Base-by-base conservation (phyloP, 2,329 filamentous ascomycete genomes). In the Dryadomyces quercus-mongolicae region DNA sequence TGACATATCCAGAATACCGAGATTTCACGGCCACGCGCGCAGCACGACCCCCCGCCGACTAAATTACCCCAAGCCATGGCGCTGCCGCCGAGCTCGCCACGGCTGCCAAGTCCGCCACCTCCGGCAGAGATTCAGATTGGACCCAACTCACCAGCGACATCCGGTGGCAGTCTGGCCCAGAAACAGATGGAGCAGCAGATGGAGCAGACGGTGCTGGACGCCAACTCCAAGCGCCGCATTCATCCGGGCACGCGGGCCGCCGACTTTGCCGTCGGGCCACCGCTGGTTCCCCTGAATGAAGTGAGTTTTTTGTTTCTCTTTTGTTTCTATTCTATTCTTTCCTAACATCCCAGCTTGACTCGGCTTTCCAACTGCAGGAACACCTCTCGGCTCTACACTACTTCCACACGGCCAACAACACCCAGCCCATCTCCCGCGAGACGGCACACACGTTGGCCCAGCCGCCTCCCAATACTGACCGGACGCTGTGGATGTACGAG, bases 301-400 rank as follows among this genome's bases (percentile, higher is more conserved):
- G 90, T 94, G 67, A 60, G 78, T 68, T 5, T 13, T n/a, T 16
- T 16, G 6, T 43, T 43, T n/a, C 42, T 16, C 6, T n/a, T n/a
- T 10, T 44, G 15, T 44, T 10, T 16, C n/a, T 44, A 10, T 44
- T 44, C 16, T 44, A 10, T 5, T 44, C 42, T n/a, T n/a, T 10
- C 20, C 47, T 54, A 13, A 46, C 42, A 22, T 13, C 46, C 54
- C 67, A 96, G 88, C 89, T 98, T 61, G 91, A 98, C 66, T 97
- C 92, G 21, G 88, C 93, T 47, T 98, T 97, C 67, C 93, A 96
- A 68, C 81, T 97, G 18, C 94, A 96, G 69, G 93, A 98, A 71
- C 92, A 98, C 66, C 84, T 98, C 54, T 92, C 94, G 68, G 88
- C 93, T 40, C 80, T 96, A 16, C 88, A 97, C 72, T 84, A 91